A percentile compares a stretch with the other conserved stretches of the same genome.
phyloP scores from a whole-genome alignment of 2,329 filamentous ascomycete species.

The Pseudogymnoascus sp. region DNA sequence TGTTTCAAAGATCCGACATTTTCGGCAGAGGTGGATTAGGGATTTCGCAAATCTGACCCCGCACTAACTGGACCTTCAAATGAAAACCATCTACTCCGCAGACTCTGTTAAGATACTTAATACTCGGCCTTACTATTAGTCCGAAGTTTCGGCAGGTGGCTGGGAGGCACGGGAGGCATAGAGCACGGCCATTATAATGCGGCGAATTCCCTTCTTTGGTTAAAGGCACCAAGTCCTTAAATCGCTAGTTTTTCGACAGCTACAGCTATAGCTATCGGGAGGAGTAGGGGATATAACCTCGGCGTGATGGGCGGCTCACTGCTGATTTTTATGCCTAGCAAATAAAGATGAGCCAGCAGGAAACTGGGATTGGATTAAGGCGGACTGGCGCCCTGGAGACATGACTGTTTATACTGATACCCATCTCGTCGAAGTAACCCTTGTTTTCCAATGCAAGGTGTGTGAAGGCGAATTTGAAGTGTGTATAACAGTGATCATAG shows the following conservation, averaged over 20 bases:
- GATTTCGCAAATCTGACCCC: background rate
- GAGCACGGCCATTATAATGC: background rate
- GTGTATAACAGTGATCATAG: background rate
- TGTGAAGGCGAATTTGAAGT: background rate
- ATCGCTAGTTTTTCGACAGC: background rate
- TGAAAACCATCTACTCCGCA: background rate
- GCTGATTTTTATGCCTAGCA: background rate
- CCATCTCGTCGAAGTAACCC: background rate
- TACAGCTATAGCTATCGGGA: background rate
- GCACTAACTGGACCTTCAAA: background rate
- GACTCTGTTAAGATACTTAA: background rate
- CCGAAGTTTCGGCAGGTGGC: background rate
- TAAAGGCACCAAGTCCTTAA: background rate
- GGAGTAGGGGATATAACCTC: background rate
- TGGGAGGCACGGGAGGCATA: background rate
- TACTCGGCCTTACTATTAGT: background rate
- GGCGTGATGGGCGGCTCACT: background rate
- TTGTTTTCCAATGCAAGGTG: background rate
- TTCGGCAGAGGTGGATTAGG: background rate
- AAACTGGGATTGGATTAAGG: background rate
- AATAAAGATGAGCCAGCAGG: background rate
- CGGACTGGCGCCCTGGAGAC: background rate
- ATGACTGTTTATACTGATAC: background rate
- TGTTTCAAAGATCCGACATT: background rate
- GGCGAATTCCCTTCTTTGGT: conserved; percentile 1